Evolutionary conservation across 805 yeast species (phyloP).

Genomic region (Dipodascus geniculatus): DNA sequence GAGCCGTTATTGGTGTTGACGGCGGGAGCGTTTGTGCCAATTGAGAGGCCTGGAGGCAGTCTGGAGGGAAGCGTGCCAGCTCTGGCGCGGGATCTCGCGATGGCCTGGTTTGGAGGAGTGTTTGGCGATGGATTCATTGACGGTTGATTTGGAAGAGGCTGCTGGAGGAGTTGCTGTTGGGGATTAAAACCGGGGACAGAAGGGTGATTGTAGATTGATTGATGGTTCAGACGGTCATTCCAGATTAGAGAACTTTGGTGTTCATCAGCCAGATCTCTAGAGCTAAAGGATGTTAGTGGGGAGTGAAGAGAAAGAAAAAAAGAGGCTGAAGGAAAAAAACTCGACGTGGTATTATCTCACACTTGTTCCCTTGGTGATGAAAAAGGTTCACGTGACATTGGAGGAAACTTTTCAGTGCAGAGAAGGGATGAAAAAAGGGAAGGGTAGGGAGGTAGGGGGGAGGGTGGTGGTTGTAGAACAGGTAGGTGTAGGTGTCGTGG

Average conservation of each 20-base stretch:
- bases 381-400: neutral
- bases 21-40: slow-evolving; percentile 8
- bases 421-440: neutral
- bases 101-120: neutral
- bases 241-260: neutral
- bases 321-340: neutral
- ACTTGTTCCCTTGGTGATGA: neutral
- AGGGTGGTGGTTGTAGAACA: too few relatives aligned
- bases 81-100: slow-evolving; percentile 47
- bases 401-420: neutral
- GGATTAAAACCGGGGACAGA: neutral
- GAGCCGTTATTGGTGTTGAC: slow-evolving; percentile 9
- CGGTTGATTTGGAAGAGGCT: neutral
- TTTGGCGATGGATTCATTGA: neutral
- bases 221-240: neutral
- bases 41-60: slow-evolving; percentile 26
- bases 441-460: slow-evolving; percentile 7
- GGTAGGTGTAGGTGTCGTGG: slow-evolving; percentile 5
- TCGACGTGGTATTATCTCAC: neutral
- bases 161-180: too few relatives aligned
- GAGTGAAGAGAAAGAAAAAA: neutral
- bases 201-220: neutral
- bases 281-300: neutral
- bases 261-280: neutral
- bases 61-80: slow-evolving; percentile 74